Evolutionary conservation across 192 early-diverging fungal genomes (phyloP).

Genomic region (Umbelopsis isabellina): DNA sequence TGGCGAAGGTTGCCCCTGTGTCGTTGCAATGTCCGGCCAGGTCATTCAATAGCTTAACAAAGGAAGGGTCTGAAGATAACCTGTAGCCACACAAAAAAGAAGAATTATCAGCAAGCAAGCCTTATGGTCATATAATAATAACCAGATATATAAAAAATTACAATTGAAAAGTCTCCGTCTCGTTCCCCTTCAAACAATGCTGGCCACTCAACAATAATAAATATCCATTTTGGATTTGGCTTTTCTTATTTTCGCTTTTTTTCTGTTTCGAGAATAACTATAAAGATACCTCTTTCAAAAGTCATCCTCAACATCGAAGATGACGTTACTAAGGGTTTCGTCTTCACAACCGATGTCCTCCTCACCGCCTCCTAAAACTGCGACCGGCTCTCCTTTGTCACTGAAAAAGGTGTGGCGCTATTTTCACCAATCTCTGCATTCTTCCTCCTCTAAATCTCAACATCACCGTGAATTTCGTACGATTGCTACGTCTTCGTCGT

Average conservation of each 20-base stretch:
- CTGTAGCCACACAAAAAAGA: not conserved
- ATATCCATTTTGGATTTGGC: too few species aligned
- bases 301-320: not conserved
- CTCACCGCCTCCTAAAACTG: not conserved
- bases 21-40: not conserved
- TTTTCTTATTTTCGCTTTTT: too few species aligned
- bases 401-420: conserved; percentile 22
- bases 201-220: too few species aligned
- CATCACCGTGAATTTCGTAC: conserved; percentile 8
- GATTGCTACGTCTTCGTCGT: not conserved
- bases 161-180: conserved; percentile 2
- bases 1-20: not conserved
- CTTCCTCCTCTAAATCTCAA: not conserved
- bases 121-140: not conserved
- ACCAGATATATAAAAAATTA: not conserved
- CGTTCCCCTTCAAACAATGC: not conserved
- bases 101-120: not conserved
- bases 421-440: conserved; percentile 8
- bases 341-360: not conserved
- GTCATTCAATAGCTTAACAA: not conserved
- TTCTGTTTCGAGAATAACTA: too few species aligned
- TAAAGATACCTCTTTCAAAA: not conserved
- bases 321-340: conserved; percentile 16
- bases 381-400: not conserved
- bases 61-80: not conserved